Conservation (phyloP, 768 basidiomycete species). For the Neoboletus magnificus region DNA sequence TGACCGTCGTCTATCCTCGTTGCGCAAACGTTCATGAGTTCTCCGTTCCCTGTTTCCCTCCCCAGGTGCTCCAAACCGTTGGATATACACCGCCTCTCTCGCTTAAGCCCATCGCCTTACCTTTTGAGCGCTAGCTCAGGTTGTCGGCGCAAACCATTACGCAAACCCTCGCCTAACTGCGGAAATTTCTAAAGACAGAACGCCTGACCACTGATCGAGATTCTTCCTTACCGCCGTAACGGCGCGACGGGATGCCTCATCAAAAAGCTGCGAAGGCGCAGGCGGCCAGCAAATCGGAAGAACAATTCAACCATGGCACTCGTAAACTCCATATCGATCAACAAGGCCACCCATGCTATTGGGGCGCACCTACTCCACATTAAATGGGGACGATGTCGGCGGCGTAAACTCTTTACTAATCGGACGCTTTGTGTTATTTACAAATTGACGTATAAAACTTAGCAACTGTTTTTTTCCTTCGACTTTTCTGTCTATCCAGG, state of each 20-base stretch:
- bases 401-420: conserved; percentile 93
- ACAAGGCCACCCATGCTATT: conserved; percentile 63
- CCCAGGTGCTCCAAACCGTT: background rate
- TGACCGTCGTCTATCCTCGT: background rate
- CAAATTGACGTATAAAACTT: conserved; percentile 14
- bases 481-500: background rate
- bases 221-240: conserved; percentile 3
- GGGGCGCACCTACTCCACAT: conserved; percentile 98
- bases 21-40: background rate
- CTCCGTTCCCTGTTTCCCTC: background rate
- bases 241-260: conserved; percentile 10
- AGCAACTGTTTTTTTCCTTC: background rate
- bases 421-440: conserved; percentile 81
- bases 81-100: background rate
- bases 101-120: background rate
- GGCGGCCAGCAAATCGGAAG: conserved; percentile 6
- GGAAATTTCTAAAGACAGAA: background rate
- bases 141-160: background rate
- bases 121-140: background rate
- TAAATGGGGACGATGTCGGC: conserved; percentile 89
- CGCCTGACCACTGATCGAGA: conserved; percentile 2
- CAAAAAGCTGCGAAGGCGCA: conserved; percentile 15
- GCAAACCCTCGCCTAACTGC: background rate
- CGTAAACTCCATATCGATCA: conserved; percentile 82
- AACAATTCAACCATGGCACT: background rate